A percentile compares a stretch with the other conserved stretches of the same genome.
Conservation (phyloP, 306 rosid genomes). For the Boehmeria nivea region DNA sequence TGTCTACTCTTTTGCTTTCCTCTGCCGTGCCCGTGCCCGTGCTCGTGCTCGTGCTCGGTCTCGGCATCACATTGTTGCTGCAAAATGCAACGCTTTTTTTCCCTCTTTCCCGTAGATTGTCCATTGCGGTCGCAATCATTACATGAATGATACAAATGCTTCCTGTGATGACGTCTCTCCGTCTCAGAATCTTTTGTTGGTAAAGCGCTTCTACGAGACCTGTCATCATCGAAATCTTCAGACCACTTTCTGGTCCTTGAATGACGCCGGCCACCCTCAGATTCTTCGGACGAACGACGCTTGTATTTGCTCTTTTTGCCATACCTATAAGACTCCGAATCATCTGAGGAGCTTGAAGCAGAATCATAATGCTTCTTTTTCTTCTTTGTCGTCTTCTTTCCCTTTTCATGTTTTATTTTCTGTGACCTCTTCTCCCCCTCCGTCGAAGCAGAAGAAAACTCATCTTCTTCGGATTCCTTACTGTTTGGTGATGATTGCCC, state of each 20-base stretch:
- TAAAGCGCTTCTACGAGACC: constrained; percentile 19
- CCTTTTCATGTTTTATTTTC: constrained; percentile 36
- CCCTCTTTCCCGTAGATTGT: too few relatives aligned
- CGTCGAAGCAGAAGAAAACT: constrained; percentile 29
- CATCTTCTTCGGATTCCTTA: constrained; percentile 33
- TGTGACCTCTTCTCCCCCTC: constrained; percentile 39
- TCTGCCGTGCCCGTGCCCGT: too few relatives aligned
- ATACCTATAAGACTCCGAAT: constrained; percentile 33
- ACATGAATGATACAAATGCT: too few relatives aligned
- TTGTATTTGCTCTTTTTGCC: constrained; percentile 29
- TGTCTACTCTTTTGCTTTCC: too few relatives aligned
- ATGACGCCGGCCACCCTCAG: constrained; percentile 19
- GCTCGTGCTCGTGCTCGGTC: too few relatives aligned
- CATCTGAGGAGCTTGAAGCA: constrained; percentile 50
- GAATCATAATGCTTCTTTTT: constrained; percentile 31
- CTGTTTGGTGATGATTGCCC: constrained; percentile 18
- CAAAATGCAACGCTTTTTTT: too few relatives aligned
- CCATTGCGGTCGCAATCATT: too few relatives aligned
- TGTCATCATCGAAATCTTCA: constrained; percentile 19
- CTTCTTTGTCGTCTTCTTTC: constrained; percentile 42
- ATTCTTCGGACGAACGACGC: constrained; percentile 14
- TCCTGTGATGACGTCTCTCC: too few relatives aligned
- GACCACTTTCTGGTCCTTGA: constrained; percentile 14
- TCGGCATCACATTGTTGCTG: too few relatives aligned
- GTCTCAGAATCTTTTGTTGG: neutral